Conservation (phyloP, 2,329 filamentous ascomycete genomes). For the Ceratocystis colombiana region DNA sequence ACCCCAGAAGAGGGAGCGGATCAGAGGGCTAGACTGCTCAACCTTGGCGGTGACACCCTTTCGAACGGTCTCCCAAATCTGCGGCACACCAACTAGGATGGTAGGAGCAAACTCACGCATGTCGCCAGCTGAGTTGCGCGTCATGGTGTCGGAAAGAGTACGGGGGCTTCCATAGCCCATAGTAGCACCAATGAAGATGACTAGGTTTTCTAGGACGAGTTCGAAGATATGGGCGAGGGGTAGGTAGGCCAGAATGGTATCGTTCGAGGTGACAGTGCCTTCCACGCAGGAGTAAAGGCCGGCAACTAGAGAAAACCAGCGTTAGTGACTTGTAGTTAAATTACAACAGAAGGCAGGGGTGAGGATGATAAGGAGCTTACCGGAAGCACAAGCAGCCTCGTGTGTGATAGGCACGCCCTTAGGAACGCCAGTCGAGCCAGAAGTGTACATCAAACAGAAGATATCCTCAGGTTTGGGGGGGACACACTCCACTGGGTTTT, state of each 20-base stretch:
- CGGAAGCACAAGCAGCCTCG: constrained; percentile 64
- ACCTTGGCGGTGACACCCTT: constrained; percentile 84
- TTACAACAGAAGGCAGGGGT: background rate
- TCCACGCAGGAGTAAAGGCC: constrained; percentile 72
- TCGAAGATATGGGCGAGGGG: constrained; percentile 94
- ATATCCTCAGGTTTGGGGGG: constrained; percentile 66
- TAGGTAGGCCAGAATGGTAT: constrained; percentile 79
- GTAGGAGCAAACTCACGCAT: constrained; percentile 87
- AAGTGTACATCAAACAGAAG: constrained; percentile 80
- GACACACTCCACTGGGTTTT: constrained; percentile 59
- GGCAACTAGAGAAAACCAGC: constrained; percentile 44
- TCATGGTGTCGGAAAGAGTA: constrained; percentile 75
- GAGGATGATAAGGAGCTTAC: constrained; percentile 35
- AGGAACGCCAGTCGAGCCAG: constrained; percentile 76
- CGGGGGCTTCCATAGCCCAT: constrained; percentile 89
- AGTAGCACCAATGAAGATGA: constrained; percentile 77
- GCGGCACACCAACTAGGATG: constrained; percentile 85
- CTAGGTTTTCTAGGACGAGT: constrained; percentile 88
- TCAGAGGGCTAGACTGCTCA: constrained; percentile 57
- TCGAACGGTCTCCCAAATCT: constrained; percentile 94
- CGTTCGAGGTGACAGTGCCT: constrained; percentile 63
- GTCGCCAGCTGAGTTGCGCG: constrained; percentile 84
- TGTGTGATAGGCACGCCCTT: constrained; percentile 84
- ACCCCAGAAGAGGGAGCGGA: constrained; percentile 67
- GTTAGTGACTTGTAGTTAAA: constrained; percentile 27